A percentile compares a stretch with the other conserved stretches of the same genome.
phyloP scores from a whole-genome alignment of 768 basidiomycete genomes.

The Fistulinella prunicolor region DNA sequence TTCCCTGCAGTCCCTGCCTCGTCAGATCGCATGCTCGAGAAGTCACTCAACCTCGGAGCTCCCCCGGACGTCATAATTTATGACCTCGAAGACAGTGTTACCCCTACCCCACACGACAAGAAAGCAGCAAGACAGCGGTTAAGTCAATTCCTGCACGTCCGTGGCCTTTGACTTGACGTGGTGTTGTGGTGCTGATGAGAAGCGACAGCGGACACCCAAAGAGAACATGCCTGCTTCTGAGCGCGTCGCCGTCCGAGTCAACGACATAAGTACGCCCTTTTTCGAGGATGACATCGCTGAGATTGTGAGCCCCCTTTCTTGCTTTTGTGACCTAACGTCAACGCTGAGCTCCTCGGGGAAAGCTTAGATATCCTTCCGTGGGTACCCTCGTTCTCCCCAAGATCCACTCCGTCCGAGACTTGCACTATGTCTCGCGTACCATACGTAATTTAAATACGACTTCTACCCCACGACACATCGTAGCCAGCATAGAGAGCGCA shows the following conservation, averaged over 20 bases:
- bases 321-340: background rate
- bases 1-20: conserved; percentile 64
- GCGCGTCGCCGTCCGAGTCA: conserved; percentile 69
- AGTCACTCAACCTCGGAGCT: conserved; percentile 51
- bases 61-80: conserved; percentile 77
- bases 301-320: conserved; percentile 41
- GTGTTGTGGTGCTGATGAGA: conserved; percentile 9
- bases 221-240: conserved; percentile 41
- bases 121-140: conserved; percentile 54
- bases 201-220: conserved; percentile 25
- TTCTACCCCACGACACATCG: conserved; percentile 50
- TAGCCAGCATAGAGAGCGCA: conserved; percentile 88
- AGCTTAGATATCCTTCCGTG: conserved; percentile 49
- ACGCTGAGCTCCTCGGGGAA: conserved; percentile 6
- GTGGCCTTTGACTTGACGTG: conserved; percentile 15
- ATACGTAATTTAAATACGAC: conserved; percentile 17
- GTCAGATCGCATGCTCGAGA: conserved; percentile 76
- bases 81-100: conserved; percentile 86
- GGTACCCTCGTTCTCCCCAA: conserved; percentile 82
- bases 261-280: conserved; percentile 62
- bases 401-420: conserved; percentile 65
- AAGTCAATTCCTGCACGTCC: conserved; percentile 53
- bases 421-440: conserved; percentile 56
- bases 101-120: conserved; percentile 59
- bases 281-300: conserved; percentile 62